Base-by-base conservation (phyloP, 1,139 yeast species). In the Meyerozyma guilliermondii region DNA sequence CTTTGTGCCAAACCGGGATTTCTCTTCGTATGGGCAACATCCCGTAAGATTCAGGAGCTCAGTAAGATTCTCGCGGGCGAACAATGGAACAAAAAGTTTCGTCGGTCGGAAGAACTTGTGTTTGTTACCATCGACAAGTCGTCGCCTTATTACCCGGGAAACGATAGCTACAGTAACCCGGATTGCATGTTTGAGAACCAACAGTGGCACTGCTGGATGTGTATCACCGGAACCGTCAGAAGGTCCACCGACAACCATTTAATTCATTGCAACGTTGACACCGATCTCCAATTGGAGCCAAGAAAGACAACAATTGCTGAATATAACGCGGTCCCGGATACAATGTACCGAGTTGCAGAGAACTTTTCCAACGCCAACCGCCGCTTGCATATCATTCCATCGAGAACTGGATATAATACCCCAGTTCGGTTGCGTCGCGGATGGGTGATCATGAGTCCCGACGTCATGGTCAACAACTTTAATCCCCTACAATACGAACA, bases 121-220 rank as follows among this genome's bases (percentile, higher is more conserved):
- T 88, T 76, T 64, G 79, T 79, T 23, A 84, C 84, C 10, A 72
- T 81, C 7, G 75, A 78, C 51, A 76, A 78, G 47, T 62, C 73
- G 29, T 80, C 87, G 0, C 80, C 80, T 1, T 80, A 76, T 54
- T 81, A 76, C 51, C 87, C 87, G 0, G 65, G 65, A 7, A 60
- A 59, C n/a, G 58, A 56, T 13, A 50, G 52, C 22, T 45, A 46
- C 39, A 28, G 35, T 16, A 51, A 49, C 17, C 39, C 42, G 3
- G 41, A 43, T 5, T 60, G 66, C 1, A 54, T 71, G 17, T 66
- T 71, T 46, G 62, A 63, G 39, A 62, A 67, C 41, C 74, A 75
- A 40, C 94, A 85, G 56, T 89, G 96, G 96, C 97, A 91, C 62
- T 91, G 97, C 55, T 86, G 96, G 84, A 87, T 91, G 96, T 92